Conservation (phyloP, 306 rosid genomes). For the Lupinus albus region DNA sequence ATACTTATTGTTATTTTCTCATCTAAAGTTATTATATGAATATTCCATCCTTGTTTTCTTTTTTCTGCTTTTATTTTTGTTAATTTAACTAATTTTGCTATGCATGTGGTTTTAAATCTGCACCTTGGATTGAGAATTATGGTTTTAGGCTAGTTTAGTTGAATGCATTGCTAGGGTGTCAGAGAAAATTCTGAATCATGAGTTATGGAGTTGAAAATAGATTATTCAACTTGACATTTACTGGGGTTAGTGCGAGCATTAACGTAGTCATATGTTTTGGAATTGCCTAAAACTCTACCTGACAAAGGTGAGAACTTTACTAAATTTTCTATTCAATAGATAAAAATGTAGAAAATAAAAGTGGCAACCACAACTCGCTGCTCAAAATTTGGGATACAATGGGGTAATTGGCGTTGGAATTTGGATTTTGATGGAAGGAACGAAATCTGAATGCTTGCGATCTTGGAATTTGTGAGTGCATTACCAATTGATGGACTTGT, state of each 20-base stretch:
- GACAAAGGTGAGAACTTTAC: not conserved
- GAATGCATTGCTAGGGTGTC: not conserved
- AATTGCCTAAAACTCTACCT: not conserved
- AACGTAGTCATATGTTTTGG: slow-evolving; percentile 8
- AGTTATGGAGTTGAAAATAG: slow-evolving; percentile 14
- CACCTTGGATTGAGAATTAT: slow-evolving; percentile 5
- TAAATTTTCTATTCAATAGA: slow-evolving; percentile 7
- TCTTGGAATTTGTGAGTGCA: no score
- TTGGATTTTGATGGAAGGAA: no score
- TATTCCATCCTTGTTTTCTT: slow-evolving; percentile 21
- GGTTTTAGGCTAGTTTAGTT: slow-evolving; percentile 29
- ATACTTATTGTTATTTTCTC: slow-evolving; percentile 14
- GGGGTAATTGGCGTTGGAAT: no score
- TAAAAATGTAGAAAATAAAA: slow-evolving; percentile 6
- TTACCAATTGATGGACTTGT: no score
- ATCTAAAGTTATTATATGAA: slow-evolving; percentile 11
- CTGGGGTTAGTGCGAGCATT: slow-evolving; percentile 13
- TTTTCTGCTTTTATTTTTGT: slow-evolving; percentile 3
- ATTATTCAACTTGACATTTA: slow-evolving; percentile 4
- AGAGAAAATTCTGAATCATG: not conserved
- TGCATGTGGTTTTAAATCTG: slow-evolving; percentile 18
- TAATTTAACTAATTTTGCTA: not conserved
- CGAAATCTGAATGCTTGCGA: no score
- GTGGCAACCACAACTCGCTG: slow-evolving; percentile 9
- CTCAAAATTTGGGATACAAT: no score